Percentiles rank a stretch among this genome's conserved stretches.
Evolutionary conservation across 306 rosid species (phyloP).

Genomic region (Quercus aquifolioides): DNA sequence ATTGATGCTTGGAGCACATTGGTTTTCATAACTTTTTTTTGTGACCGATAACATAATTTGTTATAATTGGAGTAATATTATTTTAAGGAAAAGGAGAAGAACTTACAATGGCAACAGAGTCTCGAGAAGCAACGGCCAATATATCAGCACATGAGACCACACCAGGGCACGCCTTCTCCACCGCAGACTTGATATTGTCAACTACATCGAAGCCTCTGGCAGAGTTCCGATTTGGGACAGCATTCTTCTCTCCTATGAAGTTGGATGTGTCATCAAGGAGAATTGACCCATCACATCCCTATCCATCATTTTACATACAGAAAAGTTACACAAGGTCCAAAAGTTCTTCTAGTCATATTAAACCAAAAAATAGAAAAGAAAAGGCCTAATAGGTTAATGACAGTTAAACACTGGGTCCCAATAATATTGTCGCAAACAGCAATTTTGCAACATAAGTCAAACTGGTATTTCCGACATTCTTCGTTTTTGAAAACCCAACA

Average conservation of each 20-base stretch:
- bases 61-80: no score
- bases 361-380: neutral
- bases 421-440: no score
- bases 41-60: no score
- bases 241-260: conserved; percentile 74
- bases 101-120: conserved; percentile 59
- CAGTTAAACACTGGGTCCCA: no score
- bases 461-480: no score
- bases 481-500: no score
- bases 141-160: conserved; percentile 85
- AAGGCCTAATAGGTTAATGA: no score
- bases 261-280: conserved; percentile 74
- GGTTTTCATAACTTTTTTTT: no score
- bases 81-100: neutral
- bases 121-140: conserved; percentile 66
- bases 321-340: no score
- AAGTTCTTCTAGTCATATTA: neutral
- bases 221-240: conserved; percentile 62
- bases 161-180: conserved; percentile 67
- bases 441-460: no score
- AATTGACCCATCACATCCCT: conserved; percentile 95
- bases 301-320: neutral
- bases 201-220: conserved; percentile 77
- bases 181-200: conserved; percentile 67
- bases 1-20: no score